These are phyloP conservation scores for Jatropha curcas DNA, from an alignment of 345 rosid species.

Conservation along the genomic window DNA sequence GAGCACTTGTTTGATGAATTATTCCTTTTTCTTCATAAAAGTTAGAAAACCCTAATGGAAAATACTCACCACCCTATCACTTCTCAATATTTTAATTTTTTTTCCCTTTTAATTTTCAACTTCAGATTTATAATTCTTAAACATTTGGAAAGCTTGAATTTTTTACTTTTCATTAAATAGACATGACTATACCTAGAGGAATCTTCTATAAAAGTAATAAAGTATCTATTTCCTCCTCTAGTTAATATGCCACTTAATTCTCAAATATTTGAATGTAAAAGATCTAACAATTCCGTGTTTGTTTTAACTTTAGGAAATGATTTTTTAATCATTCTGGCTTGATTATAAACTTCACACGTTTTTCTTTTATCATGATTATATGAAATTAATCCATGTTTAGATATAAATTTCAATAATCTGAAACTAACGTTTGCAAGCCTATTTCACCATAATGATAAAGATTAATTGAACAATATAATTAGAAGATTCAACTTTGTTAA, in stretches of 20 bases:
- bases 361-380: neutral
- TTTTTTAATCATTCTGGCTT: neutral
- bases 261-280: neutral
- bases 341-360: neutral
- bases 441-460: neutral
- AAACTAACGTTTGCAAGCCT: neutral
- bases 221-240: neutral
- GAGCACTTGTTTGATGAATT: neutral
- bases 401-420: neutral
- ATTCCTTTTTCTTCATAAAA: constrained; percentile 1
- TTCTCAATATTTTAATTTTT: too few relatives aligned
- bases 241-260: neutral
- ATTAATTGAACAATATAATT: neutral
- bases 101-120: neutral
- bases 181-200: neutral
- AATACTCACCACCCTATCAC: too few relatives aligned
- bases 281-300: neutral
- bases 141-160: neutral
- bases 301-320: neutral
- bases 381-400: neutral
- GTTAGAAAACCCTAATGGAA: too few relatives aligned
- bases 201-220: neutral
- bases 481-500: neutral
- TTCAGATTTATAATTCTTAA: neutral
- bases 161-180: neutral